These are phyloP conservation scores for Leishmania mexicana DNA, from an alignment of 208 protist genomes.

Conservation along the genomic window DNA sequence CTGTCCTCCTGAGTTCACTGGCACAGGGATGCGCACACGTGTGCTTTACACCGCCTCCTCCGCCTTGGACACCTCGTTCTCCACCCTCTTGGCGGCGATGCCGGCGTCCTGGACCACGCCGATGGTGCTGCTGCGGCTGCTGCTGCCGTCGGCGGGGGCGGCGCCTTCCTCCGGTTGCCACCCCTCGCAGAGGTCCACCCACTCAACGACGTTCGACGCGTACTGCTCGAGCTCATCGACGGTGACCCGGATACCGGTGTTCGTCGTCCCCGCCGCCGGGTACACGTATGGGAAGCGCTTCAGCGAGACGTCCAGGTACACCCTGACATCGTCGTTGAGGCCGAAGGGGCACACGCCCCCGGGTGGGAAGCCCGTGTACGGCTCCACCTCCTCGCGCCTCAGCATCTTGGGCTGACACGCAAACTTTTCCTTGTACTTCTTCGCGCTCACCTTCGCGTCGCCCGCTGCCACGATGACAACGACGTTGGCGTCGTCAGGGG, in stretches of 20 bases:
- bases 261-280: slow-evolving; percentile 47
- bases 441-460: slow-evolving; percentile 51
- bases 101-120: background rate
- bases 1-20: no score
- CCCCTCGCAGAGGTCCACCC: slow-evolving; percentile 65
- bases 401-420: slow-evolving; percentile 50
- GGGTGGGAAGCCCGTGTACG: slow-evolving; percentile 45
- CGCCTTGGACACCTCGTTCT: slow-evolving; percentile 14
- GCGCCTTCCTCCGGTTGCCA: slow-evolving; percentile 23
- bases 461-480: slow-evolving; percentile 59
- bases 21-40: no score
- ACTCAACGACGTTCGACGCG: slow-evolving; percentile 64
- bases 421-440: slow-evolving; percentile 57
- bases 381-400: slow-evolving; percentile 54
- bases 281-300: slow-evolving; percentile 59
- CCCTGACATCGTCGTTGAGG: slow-evolving; percentile 45
- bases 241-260: slow-evolving; percentile 48
- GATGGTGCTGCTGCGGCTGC: background rate
- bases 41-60: slow-evolving; percentile 5
- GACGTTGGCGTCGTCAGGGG: slow-evolving; percentile 10
- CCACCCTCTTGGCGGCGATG: slow-evolving; percentile 8
- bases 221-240: slow-evolving; percentile 61
- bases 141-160: background rate
- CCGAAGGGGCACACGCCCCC: slow-evolving; percentile 73
- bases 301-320: slow-evolving; percentile 74